Percentiles rank a stretch among this genome's conserved stretches.
Conservation (phyloP, 1,284 basidiomycete genomes). For the Tilletia walkeri region DNA sequence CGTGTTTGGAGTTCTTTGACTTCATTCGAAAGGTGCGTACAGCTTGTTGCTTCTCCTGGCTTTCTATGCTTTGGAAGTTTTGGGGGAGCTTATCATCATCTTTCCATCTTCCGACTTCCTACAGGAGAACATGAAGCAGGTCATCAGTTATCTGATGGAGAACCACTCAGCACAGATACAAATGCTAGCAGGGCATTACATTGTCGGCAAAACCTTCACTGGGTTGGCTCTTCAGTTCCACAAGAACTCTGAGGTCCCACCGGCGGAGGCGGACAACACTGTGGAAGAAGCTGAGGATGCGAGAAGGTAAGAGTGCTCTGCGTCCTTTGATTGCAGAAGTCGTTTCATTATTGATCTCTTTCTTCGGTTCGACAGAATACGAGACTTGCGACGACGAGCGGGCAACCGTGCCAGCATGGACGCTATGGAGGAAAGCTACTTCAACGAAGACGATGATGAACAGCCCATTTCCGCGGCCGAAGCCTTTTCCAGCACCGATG, state of each 20-base stretch:
- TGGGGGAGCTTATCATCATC: constrained; percentile 18
- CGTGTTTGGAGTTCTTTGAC: constrained; percentile 94
- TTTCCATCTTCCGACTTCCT: constrained; percentile 1
- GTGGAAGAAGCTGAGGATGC: constrained; percentile 23
- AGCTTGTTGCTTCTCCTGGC: not conserved
- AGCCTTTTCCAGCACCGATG: not conserved
- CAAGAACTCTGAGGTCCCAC: constrained; percentile 71
- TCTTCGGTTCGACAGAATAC: not conserved
- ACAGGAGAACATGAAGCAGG: constrained; percentile 81
- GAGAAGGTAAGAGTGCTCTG: constrained; percentile 9
- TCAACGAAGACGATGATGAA: constrained; percentile 76
- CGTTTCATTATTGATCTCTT: not conserved
- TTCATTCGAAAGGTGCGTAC: constrained; percentile 65
- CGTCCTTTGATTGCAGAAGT: not conserved
- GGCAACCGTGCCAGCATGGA: constrained; percentile 41
- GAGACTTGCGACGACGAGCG: constrained; percentile 25
- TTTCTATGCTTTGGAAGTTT: not conserved
- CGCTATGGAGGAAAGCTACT: constrained; percentile 78
- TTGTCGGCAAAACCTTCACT: constrained; percentile 70
- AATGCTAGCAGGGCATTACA: constrained; percentile 65
- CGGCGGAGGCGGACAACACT: constrained; percentile 8
- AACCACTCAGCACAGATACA: constrained; percentile 69
- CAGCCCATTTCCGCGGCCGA: constrained; percentile 49
- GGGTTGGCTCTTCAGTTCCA: constrained; percentile 78
- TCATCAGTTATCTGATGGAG: constrained; percentile 81